These are phyloP conservation scores for Alternaria brassicicola DNA, from an alignment of 2,329 filamentous ascomycete genomes.

Conservation along the genomic window DNA sequence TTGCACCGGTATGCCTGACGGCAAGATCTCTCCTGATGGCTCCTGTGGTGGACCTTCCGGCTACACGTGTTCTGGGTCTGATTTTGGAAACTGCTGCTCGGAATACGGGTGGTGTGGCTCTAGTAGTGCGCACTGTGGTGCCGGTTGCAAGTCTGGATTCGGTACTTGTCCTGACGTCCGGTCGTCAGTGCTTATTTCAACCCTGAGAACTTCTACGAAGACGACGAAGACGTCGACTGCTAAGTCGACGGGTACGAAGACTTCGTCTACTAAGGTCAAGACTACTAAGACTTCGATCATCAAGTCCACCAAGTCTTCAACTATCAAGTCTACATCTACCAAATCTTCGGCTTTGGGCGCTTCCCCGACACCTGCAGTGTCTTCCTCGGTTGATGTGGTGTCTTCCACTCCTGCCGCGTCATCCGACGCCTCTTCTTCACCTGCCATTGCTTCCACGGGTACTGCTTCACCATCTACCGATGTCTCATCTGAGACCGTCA, in stretches of 20 bases:
- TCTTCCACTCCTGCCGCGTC: not conserved
- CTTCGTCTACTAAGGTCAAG: not conserved
- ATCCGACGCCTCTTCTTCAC: not conserved
- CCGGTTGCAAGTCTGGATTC: not conserved
- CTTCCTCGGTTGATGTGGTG: not conserved
- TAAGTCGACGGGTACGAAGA: not conserved
- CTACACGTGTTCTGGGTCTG: not conserved
- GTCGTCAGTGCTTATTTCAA: no score
- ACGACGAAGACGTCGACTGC: not conserved
- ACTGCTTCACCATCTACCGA: not conserved
- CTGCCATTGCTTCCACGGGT: not conserved
- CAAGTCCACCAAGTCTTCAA: not conserved
- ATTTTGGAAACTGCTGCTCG: slow-evolving; percentile 4
- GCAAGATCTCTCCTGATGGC: not conserved
- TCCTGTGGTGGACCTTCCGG: not conserved
- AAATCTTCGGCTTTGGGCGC: not conserved
- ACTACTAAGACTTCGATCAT: not conserved
- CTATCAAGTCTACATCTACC: not conserved
- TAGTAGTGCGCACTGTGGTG: not conserved
- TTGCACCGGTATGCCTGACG: not conserved
- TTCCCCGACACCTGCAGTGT: not conserved
- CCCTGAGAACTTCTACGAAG: no score
- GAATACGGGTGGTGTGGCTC: slow-evolving; percentile 5
- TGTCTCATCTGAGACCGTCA: not conserved
- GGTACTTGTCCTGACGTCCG: not conserved